These are phyloP conservation scores for Thermothielavioides terrestris DNA, from an alignment of 495 filamentous ascomycete genomes.

Conservation along the genomic window DNA sequence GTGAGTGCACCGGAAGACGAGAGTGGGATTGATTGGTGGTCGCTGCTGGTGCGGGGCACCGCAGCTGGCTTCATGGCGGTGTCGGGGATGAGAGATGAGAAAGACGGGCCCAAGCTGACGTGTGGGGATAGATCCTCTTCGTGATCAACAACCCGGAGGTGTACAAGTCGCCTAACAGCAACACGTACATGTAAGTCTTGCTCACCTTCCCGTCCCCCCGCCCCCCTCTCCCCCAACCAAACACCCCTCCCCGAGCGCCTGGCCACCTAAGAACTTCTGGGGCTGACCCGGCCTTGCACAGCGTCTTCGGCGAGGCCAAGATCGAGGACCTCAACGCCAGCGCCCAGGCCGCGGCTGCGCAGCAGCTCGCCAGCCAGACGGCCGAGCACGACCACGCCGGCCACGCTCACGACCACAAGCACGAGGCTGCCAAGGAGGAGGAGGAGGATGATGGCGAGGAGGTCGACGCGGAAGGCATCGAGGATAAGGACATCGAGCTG, in stretches of 20 bases:
- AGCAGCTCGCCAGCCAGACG: conserved; percentile 73
- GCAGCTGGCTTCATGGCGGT: background rate
- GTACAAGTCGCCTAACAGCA: conserved; percentile 95
- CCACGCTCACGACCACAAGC: conserved; percentile 55
- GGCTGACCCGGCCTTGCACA: conserved; percentile 28
- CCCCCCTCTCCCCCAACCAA: too few relatives aligned
- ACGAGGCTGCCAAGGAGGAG: conserved; percentile 65
- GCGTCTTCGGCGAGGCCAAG: conserved; percentile 99
- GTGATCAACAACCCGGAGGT: conserved; percentile 99
- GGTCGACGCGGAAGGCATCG: conserved; percentile 84
- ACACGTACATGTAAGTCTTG: conserved; percentile 92
- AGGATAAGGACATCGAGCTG: conserved; percentile 97
- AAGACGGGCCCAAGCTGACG: conserved; percentile 21
- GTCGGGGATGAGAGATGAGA: background rate
- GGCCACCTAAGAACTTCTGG: too few relatives aligned
- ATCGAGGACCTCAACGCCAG: conserved; percentile 97
- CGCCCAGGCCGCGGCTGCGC: conserved; percentile 86
- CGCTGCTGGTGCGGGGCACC: conserved; percentile 1
- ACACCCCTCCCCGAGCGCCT: too few relatives aligned
- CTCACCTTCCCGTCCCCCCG: too few relatives aligned
- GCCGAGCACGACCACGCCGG: conserved; percentile 57
- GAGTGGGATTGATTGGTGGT: background rate
- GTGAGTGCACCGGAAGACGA: conserved; percentile 46
- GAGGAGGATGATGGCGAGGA: conserved; percentile 94
- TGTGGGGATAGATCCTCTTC: conserved; percentile 72